phyloP scores from a whole-genome alignment of 164 flowering plant species.

The Taxillus chinensis region DNA sequence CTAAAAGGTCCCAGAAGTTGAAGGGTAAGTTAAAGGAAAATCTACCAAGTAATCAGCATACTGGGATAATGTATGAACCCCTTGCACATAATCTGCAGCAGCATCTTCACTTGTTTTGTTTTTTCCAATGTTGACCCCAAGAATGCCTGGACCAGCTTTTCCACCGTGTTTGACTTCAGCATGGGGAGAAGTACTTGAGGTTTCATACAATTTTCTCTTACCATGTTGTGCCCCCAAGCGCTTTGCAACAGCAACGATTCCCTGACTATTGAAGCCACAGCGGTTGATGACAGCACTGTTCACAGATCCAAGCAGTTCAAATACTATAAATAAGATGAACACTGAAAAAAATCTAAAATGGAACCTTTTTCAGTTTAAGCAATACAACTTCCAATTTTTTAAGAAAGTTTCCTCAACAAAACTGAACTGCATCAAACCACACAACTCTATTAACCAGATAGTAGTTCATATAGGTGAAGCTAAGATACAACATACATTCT shows the following conservation, averaged over 20 bases:
- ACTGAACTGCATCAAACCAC: not conserved
- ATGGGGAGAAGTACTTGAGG: conserved; percentile 47
- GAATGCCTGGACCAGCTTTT: conserved; percentile 97
- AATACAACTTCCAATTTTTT: not conserved
- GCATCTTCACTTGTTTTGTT: conserved; percentile 98
- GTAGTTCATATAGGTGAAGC: not conserved
- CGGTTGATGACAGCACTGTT: conserved; percentile 88
- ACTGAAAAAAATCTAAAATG: conserved; percentile 3
- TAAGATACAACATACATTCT: conserved; percentile 22
- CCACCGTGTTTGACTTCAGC: conserved; percentile 74
- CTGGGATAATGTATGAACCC: conserved; percentile 93
- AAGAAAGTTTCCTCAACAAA: not conserved
- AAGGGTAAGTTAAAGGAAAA: not conserved
- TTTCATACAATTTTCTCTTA: conserved; percentile 79
- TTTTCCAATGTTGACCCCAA: conserved; percentile 96
- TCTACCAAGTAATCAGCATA: conserved; percentile 97
- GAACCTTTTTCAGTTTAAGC: not conserved
- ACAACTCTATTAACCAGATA: not conserved
- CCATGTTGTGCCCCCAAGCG: conserved; percentile 97
- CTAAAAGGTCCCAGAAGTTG: too few species aligned
- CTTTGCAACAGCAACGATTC: conserved; percentile 87
- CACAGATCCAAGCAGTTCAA: conserved; percentile 13
- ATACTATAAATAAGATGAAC: not conserved
- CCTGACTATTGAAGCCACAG: conserved; percentile 95
- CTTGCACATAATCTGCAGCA: conserved; percentile 90